Conservation (phyloP, 192 early-diverging fungal genomes). For the Dispira parvispora region DNA sequence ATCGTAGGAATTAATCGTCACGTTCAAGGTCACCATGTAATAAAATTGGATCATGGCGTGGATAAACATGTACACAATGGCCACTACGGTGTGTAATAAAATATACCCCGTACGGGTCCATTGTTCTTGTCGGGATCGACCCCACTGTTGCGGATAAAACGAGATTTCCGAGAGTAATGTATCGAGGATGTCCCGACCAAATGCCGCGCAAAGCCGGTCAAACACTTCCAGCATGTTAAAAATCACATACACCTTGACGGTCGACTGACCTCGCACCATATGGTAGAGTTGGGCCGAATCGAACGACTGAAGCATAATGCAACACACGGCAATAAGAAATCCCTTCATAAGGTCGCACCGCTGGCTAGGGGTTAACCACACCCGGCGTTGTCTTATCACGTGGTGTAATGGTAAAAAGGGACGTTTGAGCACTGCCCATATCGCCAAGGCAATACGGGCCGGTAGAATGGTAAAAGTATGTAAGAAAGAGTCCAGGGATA, state of each 20-base stretch:
- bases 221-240: slow-evolving; percentile 90
- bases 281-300: slow-evolving; percentile 89
- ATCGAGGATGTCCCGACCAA: slow-evolving; percentile 89
- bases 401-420: slow-evolving; percentile 18
- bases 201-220: slow-evolving; percentile 82
- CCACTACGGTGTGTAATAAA: slow-evolving; percentile 46
- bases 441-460: slow-evolving; percentile 57
- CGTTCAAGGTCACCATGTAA: slow-evolving; percentile 90
- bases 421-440: slow-evolving; percentile 24
- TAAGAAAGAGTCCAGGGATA: slow-evolving; percentile 90
- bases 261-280: slow-evolving; percentile 84
- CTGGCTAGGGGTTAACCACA: slow-evolving; percentile 57
- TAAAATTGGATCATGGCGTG: slow-evolving; percentile 89
- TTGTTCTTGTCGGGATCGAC: not conserved
- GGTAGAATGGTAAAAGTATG: slow-evolving; percentile 93
- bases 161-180: slow-evolving; percentile 58
- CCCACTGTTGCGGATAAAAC: slow-evolving; percentile 9
- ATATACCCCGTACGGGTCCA: slow-evolving; percentile 21
- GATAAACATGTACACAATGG: slow-evolving; percentile 66
- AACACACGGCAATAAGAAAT: slow-evolving; percentile 54
- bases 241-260: slow-evolving; percentile 94
- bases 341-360: slow-evolving; percentile 87
- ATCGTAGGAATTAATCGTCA: slow-evolving; percentile 90
- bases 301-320: slow-evolving; percentile 54
- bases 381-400: slow-evolving; percentile 13